Evolutionary conservation across 2,329 filamentous ascomycete genomes (phyloP).

Genomic region (Aspergillus tubingensis): DNA sequence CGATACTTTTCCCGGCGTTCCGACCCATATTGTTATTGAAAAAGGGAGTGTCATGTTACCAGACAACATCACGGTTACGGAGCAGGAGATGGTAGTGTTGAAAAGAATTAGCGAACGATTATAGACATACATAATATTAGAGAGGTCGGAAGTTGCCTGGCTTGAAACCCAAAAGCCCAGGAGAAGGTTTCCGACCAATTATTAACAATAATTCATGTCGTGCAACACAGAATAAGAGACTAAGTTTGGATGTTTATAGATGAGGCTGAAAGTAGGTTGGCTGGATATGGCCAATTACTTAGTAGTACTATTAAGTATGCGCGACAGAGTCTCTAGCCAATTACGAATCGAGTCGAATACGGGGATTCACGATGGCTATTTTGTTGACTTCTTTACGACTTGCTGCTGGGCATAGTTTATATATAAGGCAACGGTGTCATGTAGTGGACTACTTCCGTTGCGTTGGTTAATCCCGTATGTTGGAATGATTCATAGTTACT

Average conservation of each 20-base stretch:
- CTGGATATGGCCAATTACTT: not conserved
- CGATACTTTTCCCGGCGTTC: slow-evolving; percentile 18
- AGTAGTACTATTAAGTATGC: not conserved
- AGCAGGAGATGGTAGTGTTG: slow-evolving; percentile 35
- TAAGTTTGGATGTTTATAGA: not conserved
- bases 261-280: not conserved
- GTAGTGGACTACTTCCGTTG: too few relatives aligned
- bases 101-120: slow-evolving; percentile 38
- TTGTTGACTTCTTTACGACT: not conserved
- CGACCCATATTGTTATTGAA: slow-evolving; percentile 33
- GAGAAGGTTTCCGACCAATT: not conserved
- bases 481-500: too few relatives aligned
- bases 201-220: not conserved
- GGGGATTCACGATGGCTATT: not conserved
- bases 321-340: not conserved
- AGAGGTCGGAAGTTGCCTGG: not conserved
- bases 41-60: slow-evolving; percentile 34
- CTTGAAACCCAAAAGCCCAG: too few relatives aligned
- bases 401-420: not conserved
- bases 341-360: not conserved
- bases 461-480: not conserved
- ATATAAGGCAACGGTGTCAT: too few relatives aligned
- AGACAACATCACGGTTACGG: slow-evolving; percentile 36
- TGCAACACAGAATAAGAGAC: not conserved
- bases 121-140: slow-evolving; percentile 16